Percentiles rank a stretch among this genome's conserved stretches.
phyloP scores from a whole-genome alignment of 768 basidiomycete species.

The Tylopilus cervinicoccineus region DNA sequence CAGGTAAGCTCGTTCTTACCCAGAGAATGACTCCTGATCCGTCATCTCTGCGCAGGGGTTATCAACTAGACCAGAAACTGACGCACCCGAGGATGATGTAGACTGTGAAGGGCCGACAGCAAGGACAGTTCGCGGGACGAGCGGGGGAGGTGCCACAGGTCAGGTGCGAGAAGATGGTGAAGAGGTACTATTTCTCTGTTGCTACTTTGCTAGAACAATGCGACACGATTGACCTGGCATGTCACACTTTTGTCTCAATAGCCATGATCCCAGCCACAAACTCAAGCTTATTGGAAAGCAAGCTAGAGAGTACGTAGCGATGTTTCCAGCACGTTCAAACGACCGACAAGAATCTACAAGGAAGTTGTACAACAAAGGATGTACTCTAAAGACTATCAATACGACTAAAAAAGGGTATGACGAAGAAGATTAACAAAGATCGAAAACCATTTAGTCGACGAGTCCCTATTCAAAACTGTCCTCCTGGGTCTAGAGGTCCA shows the following conservation, averaged over 20 bases:
- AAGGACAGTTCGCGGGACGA: background rate
- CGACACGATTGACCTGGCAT: conserved; percentile 8
- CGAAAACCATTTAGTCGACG: conserved; percentile 25
- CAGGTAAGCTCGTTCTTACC: conserved; percentile 6
- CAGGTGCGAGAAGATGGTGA: conserved; percentile 13
- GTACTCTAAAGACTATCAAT: conserved; percentile 2
- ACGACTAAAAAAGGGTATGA: background rate
- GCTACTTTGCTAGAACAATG: conserved; percentile 23
- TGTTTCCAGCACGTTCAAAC: conserved; percentile 1
- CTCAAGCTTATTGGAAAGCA: background rate
- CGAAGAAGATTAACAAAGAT: conserved; percentile 17
- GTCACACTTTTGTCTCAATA: background rate
- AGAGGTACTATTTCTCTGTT: conserved; percentile 23
- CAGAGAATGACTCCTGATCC: background rate
- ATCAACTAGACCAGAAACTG: background rate
- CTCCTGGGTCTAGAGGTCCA: conserved; percentile 59
- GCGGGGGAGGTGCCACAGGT: background rate
- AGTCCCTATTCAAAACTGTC: conserved; percentile 41
- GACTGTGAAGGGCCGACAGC: background rate
- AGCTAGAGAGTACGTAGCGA: background rate
- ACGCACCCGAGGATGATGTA: background rate
- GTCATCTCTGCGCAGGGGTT: conserved; percentile 5
- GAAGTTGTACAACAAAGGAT: conserved; percentile 13
- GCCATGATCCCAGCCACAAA: background rate
- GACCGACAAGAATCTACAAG: conserved; percentile 1